Evolutionary conservation across 768 basidiomycete genomes (phyloP), one percentile per base, ranked within the genome.

Genomic region (Lanmaoa pseudosensibilis): DNA sequence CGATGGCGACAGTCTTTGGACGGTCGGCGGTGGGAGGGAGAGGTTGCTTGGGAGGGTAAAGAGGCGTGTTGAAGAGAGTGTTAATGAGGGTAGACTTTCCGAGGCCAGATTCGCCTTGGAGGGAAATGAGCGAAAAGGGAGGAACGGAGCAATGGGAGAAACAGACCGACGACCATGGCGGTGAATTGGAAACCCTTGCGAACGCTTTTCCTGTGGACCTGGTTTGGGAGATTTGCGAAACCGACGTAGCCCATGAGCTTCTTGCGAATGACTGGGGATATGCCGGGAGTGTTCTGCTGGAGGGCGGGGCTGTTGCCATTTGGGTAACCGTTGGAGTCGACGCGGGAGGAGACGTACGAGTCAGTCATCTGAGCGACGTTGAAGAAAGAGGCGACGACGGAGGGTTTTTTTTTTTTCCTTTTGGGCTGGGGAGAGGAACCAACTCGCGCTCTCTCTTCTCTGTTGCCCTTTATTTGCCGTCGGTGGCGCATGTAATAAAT

Each of bases 141-240:
- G 54, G 61, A 52, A 63, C 54, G 53, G 50, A 62, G 59, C 44
- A 40, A 56, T 57, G 60, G 62, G 52, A 46, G 16, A 27, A 4
- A 87, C 94, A 68, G 64, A 96, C 96, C 96, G 71, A 99, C 96
- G 60, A 99, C 96, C 97, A 99, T 98, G 63, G 87, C 82, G 52
- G 94, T 96, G 79, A 99, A 99, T 74, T 98, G 93, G 82, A 98
- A 99, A 44, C 97, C 96, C 77, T 94, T 98, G 79, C 94, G 83
- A 46, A 97, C 90, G 67, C 94, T 96, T 80, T 97, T 93, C 76
- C 97, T 88, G 78, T 99, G 97, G 44, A 98, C 96, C 75, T 99
- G 97, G 83, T 99, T 98, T 48, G 97, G 97, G 49, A 99, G 83
- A 75, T 97, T 98, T 71, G 95, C 93, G 71, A 99, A 96, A 50